Base-by-base conservation (phyloP, 805 yeast species). In the Candida germanica region DNA sequence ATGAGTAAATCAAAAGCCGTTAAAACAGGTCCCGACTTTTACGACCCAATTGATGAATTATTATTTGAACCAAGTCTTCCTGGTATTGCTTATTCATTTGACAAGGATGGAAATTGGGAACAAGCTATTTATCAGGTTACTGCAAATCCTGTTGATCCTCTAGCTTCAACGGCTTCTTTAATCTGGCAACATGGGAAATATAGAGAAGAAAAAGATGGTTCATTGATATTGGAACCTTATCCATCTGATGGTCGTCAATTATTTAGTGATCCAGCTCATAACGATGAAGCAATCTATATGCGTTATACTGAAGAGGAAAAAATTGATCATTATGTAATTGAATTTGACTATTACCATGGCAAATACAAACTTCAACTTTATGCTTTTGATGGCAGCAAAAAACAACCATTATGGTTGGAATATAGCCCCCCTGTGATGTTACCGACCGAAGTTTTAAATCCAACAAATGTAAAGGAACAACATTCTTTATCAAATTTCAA, bases 121-220 rank as follows among this genome's bases (percentile, higher is more conserved):
- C 42, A 37, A 17, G 47, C 55, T 3, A 39, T 44, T 7, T 51
- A 51, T 29, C 46, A 35, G 19, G 55, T 51, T 3, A 16, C 38
- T 6, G 25, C 48, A 3, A 50, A 51, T 24, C 47, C 52, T 6
- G 19, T 18, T 3, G 39, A 40, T 23, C 56, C 49, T 29, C 40
- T 45, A 12, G 40, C 50, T 33, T 44, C 54, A 5, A 40, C 50
- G 8, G 56, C 53, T 2, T 20, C 27, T 5, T 31, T 50, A 8
- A n/a, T 48, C 6, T 51, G 52, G 51, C 56, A 51, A 30, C 56
- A 51, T 38, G 56, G 55, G 3, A 41, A 35, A 24, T 50, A 44
- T 21, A 22, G 29, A 11, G 16, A 38, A 13, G 21, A 26, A 6
- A 16, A 35, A 11, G 41, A 34, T 29, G 46, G 49, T 5, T 34